A percentile compares a stretch with the other conserved stretches of the same genome.
phyloP scores from a whole-genome alignment of 2,329 filamentous ascomycete genomes.

The Diaporthe sp. region DNA sequence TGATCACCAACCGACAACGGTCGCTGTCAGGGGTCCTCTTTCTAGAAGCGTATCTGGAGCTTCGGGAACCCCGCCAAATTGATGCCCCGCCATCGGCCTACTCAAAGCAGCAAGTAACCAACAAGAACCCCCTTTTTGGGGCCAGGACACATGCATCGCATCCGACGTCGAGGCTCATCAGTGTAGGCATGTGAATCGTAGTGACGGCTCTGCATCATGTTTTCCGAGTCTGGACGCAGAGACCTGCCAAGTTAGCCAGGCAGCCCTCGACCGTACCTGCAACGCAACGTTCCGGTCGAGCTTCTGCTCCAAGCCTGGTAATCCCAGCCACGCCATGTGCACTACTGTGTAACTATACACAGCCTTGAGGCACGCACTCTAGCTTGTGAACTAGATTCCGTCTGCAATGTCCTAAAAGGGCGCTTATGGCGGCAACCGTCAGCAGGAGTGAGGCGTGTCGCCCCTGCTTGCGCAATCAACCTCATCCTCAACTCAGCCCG shows the following conservation, averaged over 20 bases:
- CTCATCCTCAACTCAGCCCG: slow-evolving; percentile 20
- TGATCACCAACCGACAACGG: not conserved
- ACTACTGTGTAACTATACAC: not conserved
- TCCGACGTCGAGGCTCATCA: not conserved
- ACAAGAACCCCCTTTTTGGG: slow-evolving; percentile 24
- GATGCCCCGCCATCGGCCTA: slow-evolving; percentile 34
- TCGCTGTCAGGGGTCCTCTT: slow-evolving; percentile 19
- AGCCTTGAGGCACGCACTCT: not conserved
- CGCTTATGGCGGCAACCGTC: slow-evolving; percentile 11
- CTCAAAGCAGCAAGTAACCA: slow-evolving; percentile 29
- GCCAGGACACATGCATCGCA: not conserved
- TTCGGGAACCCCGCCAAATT: slow-evolving; percentile 39
- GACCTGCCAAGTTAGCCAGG: not conserved
- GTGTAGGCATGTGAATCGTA: slow-evolving; percentile 2
- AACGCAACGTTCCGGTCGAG: slow-evolving; percentile 1
- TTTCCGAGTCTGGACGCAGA: not conserved
- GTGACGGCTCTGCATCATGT: not conserved
- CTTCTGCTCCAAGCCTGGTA: slow-evolving; percentile 1
- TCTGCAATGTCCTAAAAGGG: not conserved
- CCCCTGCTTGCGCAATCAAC: slow-evolving; percentile 41
- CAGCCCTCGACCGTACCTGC: not conserved
- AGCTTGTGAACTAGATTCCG: not conserved
- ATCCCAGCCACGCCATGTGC: slow-evolving; percentile 6
- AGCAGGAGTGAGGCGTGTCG: slow-evolving; percentile 20
- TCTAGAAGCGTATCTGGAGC: slow-evolving; percentile 38